A percentile compares a stretch with the other conserved stretches of the same genome.
These are phyloP conservation scores for Geosmithia morbida DNA, from an alignment of 2,329 filamentous ascomycete species.

Conservation along the genomic window DNA sequence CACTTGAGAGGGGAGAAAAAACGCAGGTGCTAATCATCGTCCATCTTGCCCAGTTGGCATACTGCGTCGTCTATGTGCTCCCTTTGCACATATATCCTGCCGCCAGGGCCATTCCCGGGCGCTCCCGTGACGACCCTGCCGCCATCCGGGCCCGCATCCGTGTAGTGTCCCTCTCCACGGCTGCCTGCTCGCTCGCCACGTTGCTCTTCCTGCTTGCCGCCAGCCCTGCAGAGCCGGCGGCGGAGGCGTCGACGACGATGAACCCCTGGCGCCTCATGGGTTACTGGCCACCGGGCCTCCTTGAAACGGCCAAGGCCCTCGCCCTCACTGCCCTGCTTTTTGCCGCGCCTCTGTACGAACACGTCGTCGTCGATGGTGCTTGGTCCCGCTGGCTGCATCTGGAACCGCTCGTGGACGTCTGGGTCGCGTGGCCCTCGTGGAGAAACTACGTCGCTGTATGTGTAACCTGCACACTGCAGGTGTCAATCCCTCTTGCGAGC, in stretches of 20 bases:
- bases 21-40: slow-evolving; percentile 2
- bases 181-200: slow-evolving; percentile 51
- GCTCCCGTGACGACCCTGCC: slow-evolving; percentile 76
- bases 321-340: slow-evolving; percentile 68
- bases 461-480: too few relatives aligned
- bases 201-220: slow-evolving; percentile 40
- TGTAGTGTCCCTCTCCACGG: slow-evolving; percentile 63
- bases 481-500: not conserved
- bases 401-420: slow-evolving; percentile 39
- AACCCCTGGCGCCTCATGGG: slow-evolving; percentile 55
- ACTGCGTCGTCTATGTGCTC: slow-evolving; percentile 79
- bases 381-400: slow-evolving; percentile 52
- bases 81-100: slow-evolving; percentile 76
- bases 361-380: slow-evolving; percentile 54
- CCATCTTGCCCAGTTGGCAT: slow-evolving; percentile 44
- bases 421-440: slow-evolving; percentile 67
- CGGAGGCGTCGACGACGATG: slow-evolving; percentile 22
- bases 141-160: slow-evolving; percentile 79
- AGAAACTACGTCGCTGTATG: slow-evolving; percentile 76
- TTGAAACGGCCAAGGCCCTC: slow-evolving; percentile 50
- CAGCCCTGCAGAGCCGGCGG: slow-evolving; percentile 4
- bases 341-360: slow-evolving; percentile 70
- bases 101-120: slow-evolving; percentile 63
- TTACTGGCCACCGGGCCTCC: slow-evolving; percentile 59
- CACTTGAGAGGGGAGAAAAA: not conserved